phyloP scores from a whole-genome alignment of 2,329 filamentous ascomycete species.

The Ophiostoma ips region DNA sequence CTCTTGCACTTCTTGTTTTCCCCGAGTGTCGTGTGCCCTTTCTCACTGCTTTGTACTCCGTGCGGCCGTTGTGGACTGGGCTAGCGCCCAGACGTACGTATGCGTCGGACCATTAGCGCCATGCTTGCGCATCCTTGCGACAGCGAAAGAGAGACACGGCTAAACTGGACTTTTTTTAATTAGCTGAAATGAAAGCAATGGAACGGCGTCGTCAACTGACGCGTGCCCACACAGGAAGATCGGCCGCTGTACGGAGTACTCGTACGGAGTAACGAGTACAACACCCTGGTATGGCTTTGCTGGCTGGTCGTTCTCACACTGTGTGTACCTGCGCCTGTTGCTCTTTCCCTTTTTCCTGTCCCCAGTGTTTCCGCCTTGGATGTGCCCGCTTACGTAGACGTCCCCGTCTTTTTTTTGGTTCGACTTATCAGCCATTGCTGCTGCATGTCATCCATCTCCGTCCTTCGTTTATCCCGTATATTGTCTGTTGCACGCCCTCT shows the following conservation, averaged over 20 bases:
- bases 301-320: background rate
- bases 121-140: too few relatives aligned
- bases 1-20: background rate
- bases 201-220: too few relatives aligned
- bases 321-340: background rate
- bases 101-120: background rate
- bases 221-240: too few relatives aligned
- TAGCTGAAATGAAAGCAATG: too few relatives aligned
- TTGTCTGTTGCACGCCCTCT: too few relatives aligned
- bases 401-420: constrained; percentile 3
- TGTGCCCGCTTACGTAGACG: constrained; percentile 3
- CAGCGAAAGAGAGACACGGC: background rate
- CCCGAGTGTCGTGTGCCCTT: background rate
- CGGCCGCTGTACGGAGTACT: too few relatives aligned
- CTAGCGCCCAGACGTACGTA: constrained; percentile 9
- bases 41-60: constrained; percentile 6
- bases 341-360: background rate
- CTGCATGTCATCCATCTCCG: too few relatives aligned
- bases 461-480: background rate
- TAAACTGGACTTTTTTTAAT: too few relatives aligned
- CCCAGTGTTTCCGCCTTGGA: background rate
- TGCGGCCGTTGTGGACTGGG: background rate
- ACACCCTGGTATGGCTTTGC: too few relatives aligned
- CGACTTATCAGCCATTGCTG: background rate
- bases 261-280: too few relatives aligned